Conservation (phyloP, 2,329 filamentous ascomycete species). For the Chaetomium sp. region DNA sequence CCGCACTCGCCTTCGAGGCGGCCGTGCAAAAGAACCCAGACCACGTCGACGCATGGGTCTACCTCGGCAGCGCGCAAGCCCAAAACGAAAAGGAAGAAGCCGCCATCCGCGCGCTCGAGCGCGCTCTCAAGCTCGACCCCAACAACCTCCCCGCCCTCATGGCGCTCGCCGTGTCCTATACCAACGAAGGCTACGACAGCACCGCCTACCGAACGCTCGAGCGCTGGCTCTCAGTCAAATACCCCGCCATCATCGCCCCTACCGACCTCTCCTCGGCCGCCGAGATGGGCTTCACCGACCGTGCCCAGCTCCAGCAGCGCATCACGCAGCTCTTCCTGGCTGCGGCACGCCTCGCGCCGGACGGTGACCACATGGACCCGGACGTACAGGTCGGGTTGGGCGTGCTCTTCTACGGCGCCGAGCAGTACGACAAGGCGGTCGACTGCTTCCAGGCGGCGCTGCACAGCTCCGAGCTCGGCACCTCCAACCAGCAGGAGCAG, state of each 20-base stretch:
- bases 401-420: conserved; percentile 94
- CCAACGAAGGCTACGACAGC: conserved; percentile 97
- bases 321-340: conserved; percentile 89
- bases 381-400: conserved; percentile 97
- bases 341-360: conserved; percentile 87
- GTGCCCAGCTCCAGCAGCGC: conserved; percentile 83
- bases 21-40: conserved; percentile 86
- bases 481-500: conserved; percentile 80
- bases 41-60: conserved; percentile 91
- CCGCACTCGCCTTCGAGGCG: conserved; percentile 92
- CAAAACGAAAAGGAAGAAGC: conserved; percentile 99
- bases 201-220: conserved; percentile 95
- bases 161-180: conserved; percentile 95
- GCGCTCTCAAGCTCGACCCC: conserved; percentile 84
- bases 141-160: conserved; percentile 88
- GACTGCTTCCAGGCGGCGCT: conserved; percentile 96
- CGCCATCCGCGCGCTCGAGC: conserved; percentile 89
- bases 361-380: conserved; percentile 94
- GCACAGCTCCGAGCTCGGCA: conserved; percentile 79
- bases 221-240: conserved; percentile 95
- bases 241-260: conserved; percentile 77
- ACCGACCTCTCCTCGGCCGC: conserved; percentile 70
- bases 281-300: conserved; percentile 94
- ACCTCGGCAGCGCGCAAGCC: conserved; percentile 87
- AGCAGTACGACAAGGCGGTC: conserved; percentile 97